These are phyloP conservation scores for Allomyces macrogynus DNA, from an alignment of 192 early-diverging fungal genomes.

Conservation along the genomic window DNA sequence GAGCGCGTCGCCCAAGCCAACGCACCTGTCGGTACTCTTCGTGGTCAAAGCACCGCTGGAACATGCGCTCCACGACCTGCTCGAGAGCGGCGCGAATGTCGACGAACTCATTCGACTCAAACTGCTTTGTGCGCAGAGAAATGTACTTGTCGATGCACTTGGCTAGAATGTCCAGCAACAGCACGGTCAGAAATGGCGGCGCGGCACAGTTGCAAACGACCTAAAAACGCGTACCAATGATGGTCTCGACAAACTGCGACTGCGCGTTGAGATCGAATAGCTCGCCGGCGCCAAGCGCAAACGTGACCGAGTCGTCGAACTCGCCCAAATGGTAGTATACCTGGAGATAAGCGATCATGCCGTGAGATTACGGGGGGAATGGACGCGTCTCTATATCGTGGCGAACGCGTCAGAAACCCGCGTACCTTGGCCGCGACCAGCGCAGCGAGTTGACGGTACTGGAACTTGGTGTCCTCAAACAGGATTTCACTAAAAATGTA, in stretches of 20 bases:
- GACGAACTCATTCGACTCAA: constrained; percentile 15
- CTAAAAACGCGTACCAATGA: constrained; percentile 46
- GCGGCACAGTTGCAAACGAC: not conserved
- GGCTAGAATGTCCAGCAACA: constrained; percentile 25
- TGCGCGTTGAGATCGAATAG: constrained; percentile 64
- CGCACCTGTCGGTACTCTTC: constrained; percentile 60
- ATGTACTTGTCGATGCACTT: constrained; percentile 95
- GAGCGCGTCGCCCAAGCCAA: too few species aligned
- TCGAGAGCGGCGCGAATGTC: constrained; percentile 60
- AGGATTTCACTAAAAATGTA: constrained; percentile 55
- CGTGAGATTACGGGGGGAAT: not conserved
- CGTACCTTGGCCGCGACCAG: constrained; percentile 86
- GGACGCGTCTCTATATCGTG: not conserved
- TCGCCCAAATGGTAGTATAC: constrained; percentile 95
- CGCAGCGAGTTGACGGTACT: constrained; percentile 70
- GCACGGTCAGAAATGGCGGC: constrained; percentile 1
- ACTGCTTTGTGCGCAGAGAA: constrained; percentile 30
- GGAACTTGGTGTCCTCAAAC: constrained; percentile 76
- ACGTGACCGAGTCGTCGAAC: constrained; percentile 81
- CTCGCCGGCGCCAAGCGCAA: constrained; percentile 84
- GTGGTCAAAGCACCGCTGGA: constrained; percentile 70
- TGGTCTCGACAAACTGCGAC: constrained; percentile 82
- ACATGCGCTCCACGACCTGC: constrained; percentile 86
- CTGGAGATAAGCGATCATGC: constrained; percentile 18
- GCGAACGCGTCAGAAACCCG: not conserved